A percentile compares a stretch with the other conserved stretches of the same genome.
Conservation (phyloP, 139 green algal genomes). For the Ostreobium quekettii region DNA sequence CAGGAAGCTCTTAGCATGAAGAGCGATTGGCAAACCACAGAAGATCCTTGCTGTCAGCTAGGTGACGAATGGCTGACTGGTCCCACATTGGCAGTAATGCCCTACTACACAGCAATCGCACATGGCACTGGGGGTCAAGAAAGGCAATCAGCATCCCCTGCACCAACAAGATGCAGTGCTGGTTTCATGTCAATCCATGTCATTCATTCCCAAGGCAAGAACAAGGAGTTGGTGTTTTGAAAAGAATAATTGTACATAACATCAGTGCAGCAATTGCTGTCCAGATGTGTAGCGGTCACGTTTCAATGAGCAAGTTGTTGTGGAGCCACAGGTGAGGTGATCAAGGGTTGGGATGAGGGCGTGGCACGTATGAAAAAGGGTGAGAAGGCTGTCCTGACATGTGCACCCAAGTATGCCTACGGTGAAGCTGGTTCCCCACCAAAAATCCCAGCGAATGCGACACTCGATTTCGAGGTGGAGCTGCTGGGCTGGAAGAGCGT, state of each 20-base stretch:
- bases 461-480: constrained; percentile 94
- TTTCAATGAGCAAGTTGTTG: not conserved
- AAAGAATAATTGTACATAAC: not conserved
- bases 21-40: too few relatives aligned
- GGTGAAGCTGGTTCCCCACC: constrained; percentile 68
- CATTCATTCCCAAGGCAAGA: not conserved
- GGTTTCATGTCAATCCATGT: not conserved
- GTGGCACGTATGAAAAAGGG: constrained; percentile 91
- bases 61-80: too few relatives aligned
- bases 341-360: constrained; percentile 93
- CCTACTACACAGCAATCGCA: too few relatives aligned
- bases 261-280: not conserved
- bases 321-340: constrained; percentile 58
- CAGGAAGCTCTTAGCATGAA: too few relatives aligned
- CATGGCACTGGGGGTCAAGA: too few relatives aligned
- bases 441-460: constrained; percentile 81
- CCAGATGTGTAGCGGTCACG: not conserved
- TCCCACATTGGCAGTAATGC: too few relatives aligned
- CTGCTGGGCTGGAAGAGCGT: constrained; percentile 79
- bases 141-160: too few relatives aligned
- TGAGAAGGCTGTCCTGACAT: constrained; percentile 68
- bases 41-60: too few relatives aligned
- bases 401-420: constrained; percentile 82
- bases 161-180: not conserved
- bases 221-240: not conserved